These are phyloP conservation scores for Wickerhamiella slavikovae DNA, from an alignment of 805 yeast genomes.

Conservation along the genomic window DNA sequence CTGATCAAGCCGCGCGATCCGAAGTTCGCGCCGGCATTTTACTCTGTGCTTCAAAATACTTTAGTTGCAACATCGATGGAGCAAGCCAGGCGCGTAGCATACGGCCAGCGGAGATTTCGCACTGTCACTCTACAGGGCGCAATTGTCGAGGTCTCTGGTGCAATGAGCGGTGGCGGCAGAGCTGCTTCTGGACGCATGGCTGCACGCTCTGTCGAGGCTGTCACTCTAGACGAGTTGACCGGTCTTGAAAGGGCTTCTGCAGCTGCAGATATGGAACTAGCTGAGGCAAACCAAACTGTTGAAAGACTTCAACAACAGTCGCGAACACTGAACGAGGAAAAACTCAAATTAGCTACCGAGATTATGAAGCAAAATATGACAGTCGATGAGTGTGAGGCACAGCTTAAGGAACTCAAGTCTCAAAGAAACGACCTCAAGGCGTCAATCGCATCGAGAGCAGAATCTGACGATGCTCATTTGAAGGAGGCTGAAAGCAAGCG, in stretches of 20 bases:
- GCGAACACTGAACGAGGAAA: constrained; percentile 25
- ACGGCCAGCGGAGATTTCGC: constrained; percentile 57
- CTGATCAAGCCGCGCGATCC: constrained; percentile 46
- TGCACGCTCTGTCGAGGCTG: neutral
- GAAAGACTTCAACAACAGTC: constrained; percentile 37
- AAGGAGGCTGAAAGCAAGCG: no score
- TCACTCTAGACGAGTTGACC: neutral
- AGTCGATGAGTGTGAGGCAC: constrained; percentile 26
- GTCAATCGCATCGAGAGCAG: neutral
- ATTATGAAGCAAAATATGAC: constrained; percentile 36
- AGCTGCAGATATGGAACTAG: constrained; percentile 5
- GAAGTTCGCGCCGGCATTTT: constrained; percentile 70
- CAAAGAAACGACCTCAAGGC: constrained; percentile 43
- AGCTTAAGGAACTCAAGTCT: constrained; percentile 25
- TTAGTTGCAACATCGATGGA: constrained; percentile 60
- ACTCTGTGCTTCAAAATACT: constrained; percentile 70
- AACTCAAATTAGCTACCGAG: constrained; percentile 24
- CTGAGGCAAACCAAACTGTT: constrained; percentile 2
- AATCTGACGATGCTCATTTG: neutral
- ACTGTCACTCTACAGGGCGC: constrained; percentile 90
- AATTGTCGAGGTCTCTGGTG: constrained; percentile 79
- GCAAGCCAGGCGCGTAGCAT: constrained; percentile 78
- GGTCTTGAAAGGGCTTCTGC: constrained; percentile 6
- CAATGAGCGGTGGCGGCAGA: constrained; percentile 76
- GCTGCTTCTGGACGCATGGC: constrained; percentile 57